phyloP scores from a whole-genome alignment of 2,329 filamentous ascomycete genomes.

The Cladosporium velox region DNA sequence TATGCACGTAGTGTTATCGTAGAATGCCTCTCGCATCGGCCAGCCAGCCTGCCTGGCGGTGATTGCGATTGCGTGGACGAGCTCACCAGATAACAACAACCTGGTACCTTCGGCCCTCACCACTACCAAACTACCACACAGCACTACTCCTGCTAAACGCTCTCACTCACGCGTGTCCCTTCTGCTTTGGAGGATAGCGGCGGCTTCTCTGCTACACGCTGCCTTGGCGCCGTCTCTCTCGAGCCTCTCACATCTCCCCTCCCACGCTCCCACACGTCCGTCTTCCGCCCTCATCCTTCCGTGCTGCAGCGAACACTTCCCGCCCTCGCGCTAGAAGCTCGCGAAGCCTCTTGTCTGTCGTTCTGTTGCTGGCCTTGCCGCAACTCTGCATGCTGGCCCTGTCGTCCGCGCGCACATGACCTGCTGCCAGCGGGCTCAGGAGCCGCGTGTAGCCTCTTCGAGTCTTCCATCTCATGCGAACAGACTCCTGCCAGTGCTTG shows the following conservation, averaged over 20 bases:
- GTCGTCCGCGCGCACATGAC: constrained; percentile 1
- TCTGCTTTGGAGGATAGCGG: constrained; percentile 8
- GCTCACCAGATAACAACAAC: not conserved
- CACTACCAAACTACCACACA: not conserved
- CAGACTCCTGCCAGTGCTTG: constrained; percentile 1
- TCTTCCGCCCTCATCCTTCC: constrained; percentile 1
- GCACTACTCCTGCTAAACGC: not conserved
- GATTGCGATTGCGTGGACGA: not conserved
- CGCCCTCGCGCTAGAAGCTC: constrained; percentile 11
- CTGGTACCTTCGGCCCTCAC: not conserved
- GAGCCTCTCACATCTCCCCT: not conserved
- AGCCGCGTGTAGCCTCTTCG: not conserved
- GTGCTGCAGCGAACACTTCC: constrained; percentile 17
- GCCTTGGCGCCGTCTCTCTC: not conserved
- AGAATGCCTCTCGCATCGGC: not conserved
- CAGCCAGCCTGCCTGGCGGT: not conserved
- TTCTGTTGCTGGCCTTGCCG: not conserved
- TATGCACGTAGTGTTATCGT: not conserved
- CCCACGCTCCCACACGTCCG: not conserved
- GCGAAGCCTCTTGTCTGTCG: constrained; percentile 4
- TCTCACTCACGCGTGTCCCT: constrained; percentile 4
- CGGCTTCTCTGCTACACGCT: not conserved
- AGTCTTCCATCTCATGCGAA: not conserved
- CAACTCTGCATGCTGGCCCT: not conserved
- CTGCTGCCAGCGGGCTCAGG: not conserved